Evolutionary conservation across 352 stramenopile species (phyloP), one percentile per base, ranked within the genome.

Genomic region (Phytophthora quininea): DNA sequence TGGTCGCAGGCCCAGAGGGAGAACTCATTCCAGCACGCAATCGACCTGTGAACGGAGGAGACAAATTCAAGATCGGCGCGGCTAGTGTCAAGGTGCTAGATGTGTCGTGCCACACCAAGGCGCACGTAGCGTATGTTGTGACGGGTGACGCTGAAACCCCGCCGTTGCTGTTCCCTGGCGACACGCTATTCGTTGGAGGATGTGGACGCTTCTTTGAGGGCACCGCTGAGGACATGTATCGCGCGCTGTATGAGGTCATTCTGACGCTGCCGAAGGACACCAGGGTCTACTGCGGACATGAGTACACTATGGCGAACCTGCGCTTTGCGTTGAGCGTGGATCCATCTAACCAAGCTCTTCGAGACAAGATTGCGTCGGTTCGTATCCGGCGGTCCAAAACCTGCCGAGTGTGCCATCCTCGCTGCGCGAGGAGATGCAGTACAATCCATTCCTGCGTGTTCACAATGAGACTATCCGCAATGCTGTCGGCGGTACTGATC

Each of bases 271-370:
- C 88, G 6, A 90, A 91, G 54, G 88, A 96, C 61, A 97, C 91
- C 1, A 88, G 86, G 38, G 83, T 97, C 14, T 97, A 96, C 71
- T 96, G 89, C 59, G 89, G 91, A 15, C 91, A 97, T 65, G 91
- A 97, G 81, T 98, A 99, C 66, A 98, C 95, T 1, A 80, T 95
- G 80, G 84, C 84, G 45, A 99, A 99, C 77, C 77, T 97, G 24
- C 89, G 88, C 31, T 99, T 98, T 59, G 96, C 96, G 3, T 68
- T 98, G 45, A 97, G 83, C 60, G 88, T 98, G 8, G 95, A 98
- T 66, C 95, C 95, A 27, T 91, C 89, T 12, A 98, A 98, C 80
- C 75, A 75, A 2, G 83, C 82, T 24, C 68, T 97, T 64, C 80
- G 76, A 9, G 85, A 96, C 52, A 97, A 98, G 73, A 90, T 97